Conservation (phyloP, 805 yeast species). For the Kazachstania bromeliacearum region DNA sequence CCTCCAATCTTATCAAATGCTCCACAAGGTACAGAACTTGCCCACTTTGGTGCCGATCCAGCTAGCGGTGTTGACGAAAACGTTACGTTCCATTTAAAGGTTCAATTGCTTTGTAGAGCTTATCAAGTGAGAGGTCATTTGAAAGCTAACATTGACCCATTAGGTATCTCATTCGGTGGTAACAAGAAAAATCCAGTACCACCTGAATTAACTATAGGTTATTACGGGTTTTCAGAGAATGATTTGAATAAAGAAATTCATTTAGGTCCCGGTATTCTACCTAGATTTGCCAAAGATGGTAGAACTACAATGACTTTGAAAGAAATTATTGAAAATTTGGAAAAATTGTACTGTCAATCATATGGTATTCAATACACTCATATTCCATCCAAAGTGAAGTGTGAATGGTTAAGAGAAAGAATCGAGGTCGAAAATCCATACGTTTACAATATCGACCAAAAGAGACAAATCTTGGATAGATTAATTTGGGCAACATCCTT, state of each 20-base stretch:
- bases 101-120: slow-evolving; percentile 93
- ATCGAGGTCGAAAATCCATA: slow-evolving; percentile 86
- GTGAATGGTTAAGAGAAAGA: slow-evolving; percentile 98
- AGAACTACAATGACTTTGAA: slow-evolving; percentile 56
- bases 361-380: slow-evolving; percentile 95
- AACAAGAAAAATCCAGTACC: slow-evolving; percentile 48
- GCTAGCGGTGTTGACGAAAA: slow-evolving; percentile 45
- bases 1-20: slow-evolving; percentile 87
- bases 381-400: slow-evolving; percentile 87
- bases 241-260: slow-evolving; percentile 79
- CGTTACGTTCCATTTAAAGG: slow-evolving; percentile 82
- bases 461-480: slow-evolving; percentile 93
- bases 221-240: slow-evolving; percentile 81
- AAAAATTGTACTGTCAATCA: slow-evolving; percentile 73
- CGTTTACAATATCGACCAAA: slow-evolving; percentile 77
- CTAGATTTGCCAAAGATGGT: slow-evolving; percentile 67
- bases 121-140: slow-evolving; percentile 98
- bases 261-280: slow-evolving; percentile 95
- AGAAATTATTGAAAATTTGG: slow-evolving; percentile 72
- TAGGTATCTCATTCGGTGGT: slow-evolving; percentile 79
- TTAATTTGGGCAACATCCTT: slow-evolving; percentile 93
- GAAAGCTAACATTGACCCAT: slow-evolving; percentile 93
- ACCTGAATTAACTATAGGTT: slow-evolving; percentile 80
- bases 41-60: slow-evolving; percentile 33
- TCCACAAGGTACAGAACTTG: slow-evolving; percentile 61